Conservation (phyloP, 345 rosid genomes). For the Noccaea caerulescens region DNA sequence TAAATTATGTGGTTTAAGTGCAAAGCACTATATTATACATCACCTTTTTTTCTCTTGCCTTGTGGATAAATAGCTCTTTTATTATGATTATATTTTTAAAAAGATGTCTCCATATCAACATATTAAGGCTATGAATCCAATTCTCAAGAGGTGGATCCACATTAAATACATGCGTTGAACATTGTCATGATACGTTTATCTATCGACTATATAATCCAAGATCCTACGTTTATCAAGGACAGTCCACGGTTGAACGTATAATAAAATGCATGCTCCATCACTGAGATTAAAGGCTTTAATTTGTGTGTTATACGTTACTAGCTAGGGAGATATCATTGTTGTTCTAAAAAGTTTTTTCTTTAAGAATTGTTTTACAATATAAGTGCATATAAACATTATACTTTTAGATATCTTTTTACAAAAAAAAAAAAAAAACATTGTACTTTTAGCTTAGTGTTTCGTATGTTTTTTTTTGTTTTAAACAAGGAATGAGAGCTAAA, state of each 20-base stretch:
- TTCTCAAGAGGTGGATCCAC: conserved; percentile 10
- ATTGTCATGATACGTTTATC: neutral
- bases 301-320: conserved; percentile 2
- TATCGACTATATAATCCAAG: neutral
- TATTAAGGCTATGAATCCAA: conserved; percentile 7
- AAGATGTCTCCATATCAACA: neutral
- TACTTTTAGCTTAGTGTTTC: neutral
- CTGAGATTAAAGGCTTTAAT: neutral
- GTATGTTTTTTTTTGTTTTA: neutral
- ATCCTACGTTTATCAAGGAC: neutral
- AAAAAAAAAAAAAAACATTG: neutral
- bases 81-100: neutral
- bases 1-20: conserved; percentile 32
- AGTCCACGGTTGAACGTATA: neutral
- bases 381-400: neutral
- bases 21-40: conserved; percentile 32
- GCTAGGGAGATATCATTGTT: neutral
- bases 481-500: conserved; percentile 6
- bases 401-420: neutral
- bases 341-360: neutral
- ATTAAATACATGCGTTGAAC: conserved; percentile 8
- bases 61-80: neutral
- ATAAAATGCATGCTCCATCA: conserved; percentile 6
- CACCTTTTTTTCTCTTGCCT: conserved; percentile 24
- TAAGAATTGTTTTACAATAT: neutral